Base-by-base conservation (phyloP, 2,329 filamentous ascomycete genomes). In the Tolypocladium guangdongense region DNA sequence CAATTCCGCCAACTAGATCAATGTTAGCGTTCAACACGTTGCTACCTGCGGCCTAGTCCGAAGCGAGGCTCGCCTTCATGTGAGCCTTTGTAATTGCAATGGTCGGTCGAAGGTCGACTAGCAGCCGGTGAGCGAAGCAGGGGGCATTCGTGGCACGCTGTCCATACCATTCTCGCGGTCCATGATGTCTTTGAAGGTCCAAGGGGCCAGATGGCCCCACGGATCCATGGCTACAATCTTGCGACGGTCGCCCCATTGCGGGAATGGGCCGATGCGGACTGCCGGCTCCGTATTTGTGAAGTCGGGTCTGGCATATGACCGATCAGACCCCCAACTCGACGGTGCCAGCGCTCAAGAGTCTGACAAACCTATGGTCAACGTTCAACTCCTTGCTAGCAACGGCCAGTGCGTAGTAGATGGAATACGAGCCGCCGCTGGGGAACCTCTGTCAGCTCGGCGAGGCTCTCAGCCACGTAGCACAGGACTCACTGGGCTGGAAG, bases 181-280 rank as follows among this genome's bases (percentile, higher is more conserved):
- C 62, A 93, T 90, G 47, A 82, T 78, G 57, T 92, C 83, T 58
- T 87, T 87, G 74, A 86, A 95, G 2, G 95, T 72, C 85, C 86
- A 91, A 10, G 89, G 88, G 10, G 86, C 81, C 56, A 96, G 74
- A 72, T 97, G 93, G 7, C 93, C 92, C 68, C 87, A 88, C 0
- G 92, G 92, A 66, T 97, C 93, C 90, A 99, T 96, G 20, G 92
- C 89, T 16, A 97, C 92, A 58, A 99, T 97, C 76, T 96, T 97
- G 70, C 89, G 90, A 63, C 81, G 82, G 66, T 95, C 88, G 30
- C 80, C 81, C 92, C 92, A 99, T 71, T 93, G 83, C 8, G 88
- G 84, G 62, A 95, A 95, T 8, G 89, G 90, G 0, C 90, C 90
- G 65, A 97, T 89, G 52, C 86, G 82, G 24, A 83, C 88, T n/a